These are phyloP conservation scores for Wickerhamomyces sydowiorum DNA, from an alignment of 805 yeast genomes.

Conservation along the genomic window DNA sequence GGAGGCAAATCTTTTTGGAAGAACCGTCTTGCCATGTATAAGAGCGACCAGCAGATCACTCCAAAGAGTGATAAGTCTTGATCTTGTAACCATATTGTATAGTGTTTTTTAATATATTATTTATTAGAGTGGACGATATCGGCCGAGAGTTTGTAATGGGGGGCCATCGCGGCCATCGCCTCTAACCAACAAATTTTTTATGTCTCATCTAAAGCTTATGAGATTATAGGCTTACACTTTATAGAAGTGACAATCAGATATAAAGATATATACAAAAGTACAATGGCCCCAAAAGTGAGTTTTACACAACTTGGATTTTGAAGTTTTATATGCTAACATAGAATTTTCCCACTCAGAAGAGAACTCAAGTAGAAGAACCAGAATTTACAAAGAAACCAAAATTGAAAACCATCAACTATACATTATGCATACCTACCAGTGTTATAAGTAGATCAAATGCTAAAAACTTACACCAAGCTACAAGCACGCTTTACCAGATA, in stretches of 20 bases:
- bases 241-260: too few relatives aligned
- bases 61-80: too few relatives aligned
- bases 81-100: too few relatives aligned
- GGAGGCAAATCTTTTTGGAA: conserved; percentile 21
- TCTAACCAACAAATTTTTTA: conserved; percentile 1
- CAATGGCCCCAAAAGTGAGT: conserved; percentile 5
- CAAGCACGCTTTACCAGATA: conserved; percentile 68
- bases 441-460: conserved; percentile 52
- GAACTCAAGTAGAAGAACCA: conserved; percentile 1
- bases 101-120: background rate
- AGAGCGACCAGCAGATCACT: background rate
- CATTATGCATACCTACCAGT: conserved; percentile 72
- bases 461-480: conserved; percentile 63
- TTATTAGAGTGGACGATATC: background rate
- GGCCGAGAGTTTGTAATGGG: background rate
- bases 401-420: conserved; percentile 28
- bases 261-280: background rate
- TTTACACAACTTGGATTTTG: background rate
- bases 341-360: background rate
- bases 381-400: conserved; percentile 1
- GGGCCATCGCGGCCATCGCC: background rate
- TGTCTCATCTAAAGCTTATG: background rate
- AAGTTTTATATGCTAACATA: background rate
- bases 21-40: conserved; percentile 10
- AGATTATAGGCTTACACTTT: too few relatives aligned